phyloP scores from a whole-genome alignment of 2,329 filamentous ascomycete species.

The Mycosphaerella sp. region DNA sequence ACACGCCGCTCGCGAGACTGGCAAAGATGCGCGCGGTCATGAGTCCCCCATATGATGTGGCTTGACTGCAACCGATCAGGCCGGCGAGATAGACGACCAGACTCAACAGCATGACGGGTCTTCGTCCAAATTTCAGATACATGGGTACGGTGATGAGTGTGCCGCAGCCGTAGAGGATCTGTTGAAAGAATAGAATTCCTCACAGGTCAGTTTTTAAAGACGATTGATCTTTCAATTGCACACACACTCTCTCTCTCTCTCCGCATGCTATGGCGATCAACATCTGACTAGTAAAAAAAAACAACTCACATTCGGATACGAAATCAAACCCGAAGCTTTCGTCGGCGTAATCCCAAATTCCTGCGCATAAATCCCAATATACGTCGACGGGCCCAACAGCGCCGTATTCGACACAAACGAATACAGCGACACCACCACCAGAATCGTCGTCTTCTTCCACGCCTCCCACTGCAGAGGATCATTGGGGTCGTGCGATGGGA shows the following conservation, averaged over 20 bases:
- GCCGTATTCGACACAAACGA: slow-evolving; percentile 55
- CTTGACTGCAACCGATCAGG: slow-evolving; percentile 39
- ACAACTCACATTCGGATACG: slow-evolving; percentile 47
- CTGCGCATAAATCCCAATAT: slow-evolving; percentile 50
- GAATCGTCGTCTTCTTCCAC: slow-evolving; percentile 52
- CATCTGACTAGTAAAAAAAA: not conserved
- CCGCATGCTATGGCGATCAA: too few species aligned
- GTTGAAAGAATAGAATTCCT: not conserved
- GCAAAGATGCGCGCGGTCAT: slow-evolving; percentile 42
- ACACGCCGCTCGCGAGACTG: slow-evolving; percentile 41
- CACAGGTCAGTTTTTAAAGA: not conserved
- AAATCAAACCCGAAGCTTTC: slow-evolving; percentile 51
- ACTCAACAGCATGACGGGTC: slow-evolving; percentile 40
- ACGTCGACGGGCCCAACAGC: slow-evolving; percentile 51
- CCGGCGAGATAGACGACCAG: slow-evolving; percentile 40
- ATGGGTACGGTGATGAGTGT: slow-evolving; percentile 51
- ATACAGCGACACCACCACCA: slow-evolving; percentile 49
- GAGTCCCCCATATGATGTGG: slow-evolving; percentile 36
- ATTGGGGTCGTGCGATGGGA: slow-evolving; percentile 56
- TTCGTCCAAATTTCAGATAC: slow-evolving; percentile 47
- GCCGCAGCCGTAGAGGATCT: slow-evolving; percentile 53
- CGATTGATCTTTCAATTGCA: too few species aligned
- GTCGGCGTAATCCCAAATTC: slow-evolving; percentile 48
- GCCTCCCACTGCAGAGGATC: slow-evolving; percentile 51
- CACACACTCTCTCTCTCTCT: too few species aligned